Evolutionary conservation across 2,329 filamentous ascomycete genomes (phyloP), one percentile per base, ranked within the genome.

Genomic region (Elsinoe fawcettii): DNA sequence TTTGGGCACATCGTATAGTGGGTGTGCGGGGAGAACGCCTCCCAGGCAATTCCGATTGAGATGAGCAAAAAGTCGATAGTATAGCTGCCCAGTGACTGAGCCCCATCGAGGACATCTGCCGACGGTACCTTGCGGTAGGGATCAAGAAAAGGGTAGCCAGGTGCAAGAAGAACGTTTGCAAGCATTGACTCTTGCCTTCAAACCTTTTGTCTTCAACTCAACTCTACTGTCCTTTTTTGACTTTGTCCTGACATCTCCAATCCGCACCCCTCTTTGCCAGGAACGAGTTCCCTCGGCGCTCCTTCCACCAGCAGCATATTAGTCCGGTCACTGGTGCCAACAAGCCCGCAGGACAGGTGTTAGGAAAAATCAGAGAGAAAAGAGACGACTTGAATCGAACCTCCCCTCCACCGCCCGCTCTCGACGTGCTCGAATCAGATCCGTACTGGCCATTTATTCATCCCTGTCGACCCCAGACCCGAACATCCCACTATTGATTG

Each of bases 391-490:
- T n/a, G 27, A 11, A 5, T n/a, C n/a, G 14, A 5, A 27, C 12
- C 25, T 2, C 20, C 20, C 8, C 39, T 23, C 39, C 44, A 32
- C 44, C 6, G 23, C 44, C 2, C n/a, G n/a, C n/a, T n/a, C 20
- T 32, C 11, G 44, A 49, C 44, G 11, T 25, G n/a, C 25, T 22
- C 46, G 25, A 51, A 32, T 34, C 46, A 22, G 39, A 44, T 22
- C 46, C 11, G 14, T 9, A 23, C 23, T 51, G 23, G 14, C 9
- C 27, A 18, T 20, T 51, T 32, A 32, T 30, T 32, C 27, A 51
- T n/a, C 32, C 30, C 18, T 14, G 49, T 39, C 49, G 49, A 53
- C 49, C 49, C 49, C 49, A 16, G 49, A 53, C 49, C 39, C 49
- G 32, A 53, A 30, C 30, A 36, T 34, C 46, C 46, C 46, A 25